A percentile compares a stretch with the other conserved stretches of the same genome.
phyloP scores from a whole-genome alignment of 192 early-diverging fungal species.

The Entophlyctis luteolus region DNA sequence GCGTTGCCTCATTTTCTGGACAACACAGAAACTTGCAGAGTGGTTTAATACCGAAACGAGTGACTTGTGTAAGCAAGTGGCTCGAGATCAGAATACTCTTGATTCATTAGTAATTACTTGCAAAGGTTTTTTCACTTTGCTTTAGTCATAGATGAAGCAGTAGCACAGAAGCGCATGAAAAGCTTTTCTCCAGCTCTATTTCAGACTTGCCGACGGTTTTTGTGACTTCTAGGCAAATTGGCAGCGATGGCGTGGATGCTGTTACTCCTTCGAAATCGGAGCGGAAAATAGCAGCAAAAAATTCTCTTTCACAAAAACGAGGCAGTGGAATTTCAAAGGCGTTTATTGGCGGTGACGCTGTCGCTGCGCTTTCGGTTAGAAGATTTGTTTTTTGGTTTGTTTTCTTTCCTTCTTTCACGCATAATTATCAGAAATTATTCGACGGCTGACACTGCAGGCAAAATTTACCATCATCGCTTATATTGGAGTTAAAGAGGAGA shows the following conservation, averaged over 20 bases:
- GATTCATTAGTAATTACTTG: neutral
- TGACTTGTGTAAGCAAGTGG: neutral
- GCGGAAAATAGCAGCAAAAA: no score
- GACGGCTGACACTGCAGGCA: neutral
- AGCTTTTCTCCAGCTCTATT: neutral
- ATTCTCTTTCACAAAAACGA: no score
- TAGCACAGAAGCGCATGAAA: neutral
- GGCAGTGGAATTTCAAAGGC: no score
- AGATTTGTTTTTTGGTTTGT: neutral
- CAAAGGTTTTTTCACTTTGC: neutral
- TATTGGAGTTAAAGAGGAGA: neutral
- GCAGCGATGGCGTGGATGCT: neutral
- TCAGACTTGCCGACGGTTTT: neutral
- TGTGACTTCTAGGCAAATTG: neutral
- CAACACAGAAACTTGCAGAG: neutral
- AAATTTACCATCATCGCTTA: neutral
- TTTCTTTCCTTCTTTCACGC: neutral
- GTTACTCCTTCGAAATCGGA: no score
- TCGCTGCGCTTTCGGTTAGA: neutral
- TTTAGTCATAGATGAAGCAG: neutral
- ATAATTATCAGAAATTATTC: neutral
- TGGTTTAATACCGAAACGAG: slow-evolving; percentile 1
- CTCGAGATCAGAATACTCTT: neutral
- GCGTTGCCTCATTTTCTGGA: neutral
- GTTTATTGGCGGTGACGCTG: no score